Evolutionary conservation across 2,329 filamentous ascomycete species (phyloP), one percentile per base, ranked within the genome.

Genomic region (Ceratocystis harringtonii): DNA sequence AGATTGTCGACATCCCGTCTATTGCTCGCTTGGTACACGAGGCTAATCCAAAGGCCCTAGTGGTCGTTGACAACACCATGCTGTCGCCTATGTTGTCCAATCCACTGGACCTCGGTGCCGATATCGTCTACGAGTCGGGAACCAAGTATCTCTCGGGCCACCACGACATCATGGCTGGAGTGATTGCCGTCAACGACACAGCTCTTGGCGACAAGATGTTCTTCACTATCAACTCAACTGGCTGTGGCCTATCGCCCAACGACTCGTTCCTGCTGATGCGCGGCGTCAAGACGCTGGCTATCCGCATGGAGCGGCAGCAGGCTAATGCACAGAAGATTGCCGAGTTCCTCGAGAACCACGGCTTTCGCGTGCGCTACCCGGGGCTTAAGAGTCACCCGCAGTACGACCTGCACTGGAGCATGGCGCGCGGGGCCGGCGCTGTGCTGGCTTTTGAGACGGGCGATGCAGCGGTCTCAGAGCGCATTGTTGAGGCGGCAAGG

Each of bases 231-330:
- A 99, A 99, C 74, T 86, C 91, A 0, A 96, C 92, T 0, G 94
- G 94, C 55, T 97, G 94, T 73, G 94, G 94, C 8, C 81, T 99
- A 5, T 88, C 91, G 1, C 94, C 95, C 3, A 96, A 97, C 73
- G 94, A 99, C 76, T 92, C 90, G 0, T 99, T 95, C 83, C 82
- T 99, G 45, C 84, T 99, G 48, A 90, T 99, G 81, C 85, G 94
- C 66, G 94, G 94, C 19, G 85, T 99, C 74, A 99, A 99, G 79
- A 99, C 94, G 0, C 81, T 99, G 5, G 92, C 92, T 68, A 94
- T 99, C 65, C 91, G 94, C 71, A 96, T 99, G 92, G 94, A 99
- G 74, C 95, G 95, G 79, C 95, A 99, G 76, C 94, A 99, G 75
- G 78, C 86, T 66, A 99, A 95, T 71, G 91, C 95, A 0, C 89